Base-by-base conservation (phyloP, 2,329 filamentous ascomycete genomes). In the Dothiorella sarmentorum region DNA sequence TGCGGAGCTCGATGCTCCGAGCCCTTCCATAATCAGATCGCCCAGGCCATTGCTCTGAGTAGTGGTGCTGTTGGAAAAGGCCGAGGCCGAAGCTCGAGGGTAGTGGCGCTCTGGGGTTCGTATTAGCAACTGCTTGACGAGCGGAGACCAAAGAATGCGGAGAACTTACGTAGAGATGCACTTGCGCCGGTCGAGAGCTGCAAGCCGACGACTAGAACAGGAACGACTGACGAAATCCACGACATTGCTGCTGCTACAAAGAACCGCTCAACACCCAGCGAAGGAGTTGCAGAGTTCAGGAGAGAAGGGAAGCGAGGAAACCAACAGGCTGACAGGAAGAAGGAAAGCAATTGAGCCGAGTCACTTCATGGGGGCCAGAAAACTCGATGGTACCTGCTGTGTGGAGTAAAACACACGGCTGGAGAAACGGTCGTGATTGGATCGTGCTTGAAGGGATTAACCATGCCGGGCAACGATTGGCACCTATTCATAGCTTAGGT, bases 311-410 rank as follows among this genome's bases (percentile, higher is more conserved):
- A 22, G 35, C 4, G n/a, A 24, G 11, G 22, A 26, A 40, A 40
- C 38, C n/a, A 40, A 17, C 9, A 20, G 20, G 49, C 49, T 27
- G 49, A 53, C 49, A 53, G 49, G 49, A 53, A 35, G 29, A 17
- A 13, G 20, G 35, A 20, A 20, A 24, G 4, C 9, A 26, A 47
- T 10, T n/a, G 33, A 7, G n/a, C 17, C 49, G 35, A 53, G 49
- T 53, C 49, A 53, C 35, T 40, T 10, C 49, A 53, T 53, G 49
- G 49, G 49, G 49, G 49, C 49, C 49, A 40, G n/a, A 53, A 40
- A 53, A 53, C 15, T 37, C 47, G 11, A 24, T 37, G 31, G 20
- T 37, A 27, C 47, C 33, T 18, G 6, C 15, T 17, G 15, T 3
- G 11, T 40, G n/a, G n/a, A n/a, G 18, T 18, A 35, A 51, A 35